Percentiles rank a stretch among this genome's conserved stretches.
phyloP scores from a whole-genome alignment of 2,329 filamentous ascomycete species.

The Cryphonectria nitschkei region DNA sequence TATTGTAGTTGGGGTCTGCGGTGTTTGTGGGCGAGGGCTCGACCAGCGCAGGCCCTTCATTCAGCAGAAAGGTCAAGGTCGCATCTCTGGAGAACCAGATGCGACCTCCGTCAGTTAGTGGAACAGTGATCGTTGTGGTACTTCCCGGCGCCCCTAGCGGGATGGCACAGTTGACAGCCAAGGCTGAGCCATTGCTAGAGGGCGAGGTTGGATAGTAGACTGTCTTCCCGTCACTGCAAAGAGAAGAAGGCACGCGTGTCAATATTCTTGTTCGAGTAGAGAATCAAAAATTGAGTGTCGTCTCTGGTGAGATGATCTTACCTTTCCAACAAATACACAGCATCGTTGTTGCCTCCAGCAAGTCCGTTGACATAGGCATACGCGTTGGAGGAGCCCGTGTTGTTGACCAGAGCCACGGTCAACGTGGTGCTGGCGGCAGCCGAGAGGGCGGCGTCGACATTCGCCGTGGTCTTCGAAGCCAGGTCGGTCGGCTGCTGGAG shows the following conservation, averaged over 20 bases:
- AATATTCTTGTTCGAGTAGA: neutral
- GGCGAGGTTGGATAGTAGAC: slow-evolving; percentile 68
- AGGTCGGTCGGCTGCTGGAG: slow-evolving; percentile 32
- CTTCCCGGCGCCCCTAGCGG: slow-evolving; percentile 63
- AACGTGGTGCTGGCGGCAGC: slow-evolving; percentile 45
- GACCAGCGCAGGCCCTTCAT: slow-evolving; percentile 69
- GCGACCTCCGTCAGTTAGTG: slow-evolving; percentile 70
- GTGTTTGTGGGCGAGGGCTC: slow-evolving; percentile 74
- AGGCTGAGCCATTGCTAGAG: slow-evolving; percentile 49
- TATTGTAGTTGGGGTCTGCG: slow-evolving; percentile 63
- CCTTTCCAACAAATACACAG: slow-evolving; percentile 63
- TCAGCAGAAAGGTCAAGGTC: slow-evolving; percentile 69
- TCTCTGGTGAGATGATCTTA: slow-evolving; percentile 11
- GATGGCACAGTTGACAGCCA: slow-evolving; percentile 65
- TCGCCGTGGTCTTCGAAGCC: slow-evolving; percentile 4
- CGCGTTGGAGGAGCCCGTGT: slow-evolving; percentile 61
- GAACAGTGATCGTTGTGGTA: slow-evolving; percentile 65
- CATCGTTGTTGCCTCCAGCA: slow-evolving; percentile 61
- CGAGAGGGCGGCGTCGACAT: neutral
- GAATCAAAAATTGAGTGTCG: neutral
- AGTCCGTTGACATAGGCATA: slow-evolving; percentile 75
- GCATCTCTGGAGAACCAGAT: slow-evolving; percentile 70
- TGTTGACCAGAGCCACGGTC: slow-evolving; percentile 67
- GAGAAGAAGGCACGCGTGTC: neutral
- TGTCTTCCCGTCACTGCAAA: slow-evolving; percentile 59